A percentile compares a stretch with the other conserved stretches of the same genome.
These are phyloP conservation scores for Vicia villosa DNA, from an alignment of 306 rosid genomes.

Conservation along the genomic window DNA sequence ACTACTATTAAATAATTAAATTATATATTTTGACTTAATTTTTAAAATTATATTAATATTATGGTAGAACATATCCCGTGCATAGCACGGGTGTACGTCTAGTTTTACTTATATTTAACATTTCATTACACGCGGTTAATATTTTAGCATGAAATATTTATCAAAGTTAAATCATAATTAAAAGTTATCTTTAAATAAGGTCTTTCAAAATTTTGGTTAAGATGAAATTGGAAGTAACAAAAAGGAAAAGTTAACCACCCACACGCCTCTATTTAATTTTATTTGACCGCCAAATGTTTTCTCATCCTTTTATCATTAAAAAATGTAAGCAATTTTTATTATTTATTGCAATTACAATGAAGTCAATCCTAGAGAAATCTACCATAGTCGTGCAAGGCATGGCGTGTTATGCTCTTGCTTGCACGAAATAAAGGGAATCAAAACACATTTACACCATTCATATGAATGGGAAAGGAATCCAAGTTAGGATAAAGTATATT, in stretches of 20 bases:
- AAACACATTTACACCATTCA: slow-evolving; percentile 45
- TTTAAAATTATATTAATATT: no score
- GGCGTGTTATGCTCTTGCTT: slow-evolving; percentile 26
- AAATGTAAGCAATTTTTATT: not conserved
- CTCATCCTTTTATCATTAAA: not conserved
- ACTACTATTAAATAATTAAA: no score
- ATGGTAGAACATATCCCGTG: no score
- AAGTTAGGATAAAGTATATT: slow-evolving; percentile 29
- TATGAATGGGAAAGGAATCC: slow-evolving; percentile 30
- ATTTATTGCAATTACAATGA: not conserved
- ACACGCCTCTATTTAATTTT: not conserved
- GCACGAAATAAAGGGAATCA: slow-evolving; percentile 38
- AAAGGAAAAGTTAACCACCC: not conserved
- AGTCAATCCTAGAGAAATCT: slow-evolving; percentile 24
- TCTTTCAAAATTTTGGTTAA: no score
- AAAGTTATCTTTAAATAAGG: no score
- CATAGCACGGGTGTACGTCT: no score
- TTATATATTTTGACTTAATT: no score
- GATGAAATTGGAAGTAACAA: not conserved
- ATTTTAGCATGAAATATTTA: no score
- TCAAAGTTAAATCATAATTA: no score
- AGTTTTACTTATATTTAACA: no score
- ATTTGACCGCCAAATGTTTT: not conserved
- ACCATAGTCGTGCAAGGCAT: slow-evolving; percentile 31
- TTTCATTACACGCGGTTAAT: no score